Conservation (phyloP, 495 filamentous ascomycete species). For the Aeminium ludgeri region DNA sequence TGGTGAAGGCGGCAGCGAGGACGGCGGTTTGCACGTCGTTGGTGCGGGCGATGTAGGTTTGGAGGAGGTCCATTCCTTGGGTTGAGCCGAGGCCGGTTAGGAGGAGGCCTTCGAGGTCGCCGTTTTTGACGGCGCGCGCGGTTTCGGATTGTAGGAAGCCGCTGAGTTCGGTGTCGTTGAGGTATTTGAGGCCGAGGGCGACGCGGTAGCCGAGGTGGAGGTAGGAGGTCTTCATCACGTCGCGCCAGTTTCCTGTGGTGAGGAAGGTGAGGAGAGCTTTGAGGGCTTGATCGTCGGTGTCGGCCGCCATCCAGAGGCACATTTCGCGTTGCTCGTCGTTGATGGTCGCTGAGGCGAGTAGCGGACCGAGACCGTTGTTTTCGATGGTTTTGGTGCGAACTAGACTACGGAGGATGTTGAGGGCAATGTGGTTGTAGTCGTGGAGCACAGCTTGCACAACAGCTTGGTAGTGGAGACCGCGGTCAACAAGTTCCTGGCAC, state of each 20-base stretch:
- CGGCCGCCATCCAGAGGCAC: slow-evolving; percentile 43
- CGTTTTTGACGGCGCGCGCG: slow-evolving; percentile 45
- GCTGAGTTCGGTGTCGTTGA: slow-evolving; percentile 60
- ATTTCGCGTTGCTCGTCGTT: slow-evolving; percentile 27
- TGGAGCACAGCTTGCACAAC: slow-evolving; percentile 27
- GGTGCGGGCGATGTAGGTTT: slow-evolving; percentile 74
- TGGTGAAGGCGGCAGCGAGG: slow-evolving; percentile 62
- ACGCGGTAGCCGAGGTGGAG: slow-evolving; percentile 74
- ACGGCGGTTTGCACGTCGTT: slow-evolving; percentile 81
- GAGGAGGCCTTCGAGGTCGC: slow-evolving; percentile 76
- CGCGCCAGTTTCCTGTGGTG: slow-evolving; percentile 70
- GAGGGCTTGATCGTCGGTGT: slow-evolving; percentile 66
- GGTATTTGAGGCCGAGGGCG: slow-evolving; percentile 69
- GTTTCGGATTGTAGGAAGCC: slow-evolving; percentile 50
- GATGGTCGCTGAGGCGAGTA: slow-evolving; percentile 36
- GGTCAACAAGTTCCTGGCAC: slow-evolving; percentile 35
- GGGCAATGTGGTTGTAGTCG: slow-evolving; percentile 25
- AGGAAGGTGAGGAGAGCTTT: slow-evolving; percentile 86
- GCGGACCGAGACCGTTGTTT: slow-evolving; percentile 32
- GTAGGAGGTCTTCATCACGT: slow-evolving; percentile 63
- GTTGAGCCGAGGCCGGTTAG: slow-evolving; percentile 76
- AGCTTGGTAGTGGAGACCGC: slow-evolving; percentile 62
- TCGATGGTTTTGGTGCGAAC: slow-evolving; percentile 20
- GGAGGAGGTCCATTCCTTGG: slow-evolving; percentile 62
- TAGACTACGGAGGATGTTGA: slow-evolving; percentile 22